Conservation (phyloP, 495 filamentous ascomycete genomes). For the Aspergillus hancockii region DNA sequence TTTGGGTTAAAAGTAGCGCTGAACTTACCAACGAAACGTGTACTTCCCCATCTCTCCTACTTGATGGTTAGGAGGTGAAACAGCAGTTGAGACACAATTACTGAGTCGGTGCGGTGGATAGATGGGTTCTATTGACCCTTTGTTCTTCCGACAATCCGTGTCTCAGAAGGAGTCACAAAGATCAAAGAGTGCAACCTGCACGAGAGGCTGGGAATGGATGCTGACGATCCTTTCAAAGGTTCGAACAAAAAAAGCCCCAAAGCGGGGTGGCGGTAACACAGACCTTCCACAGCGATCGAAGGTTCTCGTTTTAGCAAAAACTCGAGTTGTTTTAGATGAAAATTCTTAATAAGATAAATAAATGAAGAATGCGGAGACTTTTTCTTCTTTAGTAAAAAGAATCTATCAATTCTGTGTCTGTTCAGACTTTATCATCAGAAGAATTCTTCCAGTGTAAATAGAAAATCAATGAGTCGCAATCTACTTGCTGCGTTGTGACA, state of each 20-base stretch:
- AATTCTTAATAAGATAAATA: background rate
- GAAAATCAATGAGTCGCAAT: background rate
- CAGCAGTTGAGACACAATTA: background rate
- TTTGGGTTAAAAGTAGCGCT: slow-evolving; percentile 3
- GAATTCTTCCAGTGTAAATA: background rate
- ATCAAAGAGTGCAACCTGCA: background rate
- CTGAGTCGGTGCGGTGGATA: slow-evolving; percentile 1
- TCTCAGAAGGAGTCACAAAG: slow-evolving; percentile 4
- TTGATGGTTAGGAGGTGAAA: background rate
- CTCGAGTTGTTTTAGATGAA: background rate
- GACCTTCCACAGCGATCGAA: background rate
- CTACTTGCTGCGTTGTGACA: background rate
- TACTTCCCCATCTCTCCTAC: slow-evolving; percentile 38
- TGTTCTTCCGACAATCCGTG: background rate
- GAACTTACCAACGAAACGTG: slow-evolving; percentile 47
- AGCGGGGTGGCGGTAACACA: slow-evolving; percentile 22
- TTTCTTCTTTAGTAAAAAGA: too few relatives aligned
- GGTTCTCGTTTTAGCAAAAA: background rate
- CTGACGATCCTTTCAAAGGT: slow-evolving; percentile 1
- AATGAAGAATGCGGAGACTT: background rate
- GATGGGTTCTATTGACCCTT: background rate
- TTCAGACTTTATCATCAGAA: too few relatives aligned
- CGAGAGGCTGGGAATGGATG: slow-evolving; percentile 18
- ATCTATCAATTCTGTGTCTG: too few relatives aligned
- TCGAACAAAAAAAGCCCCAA: slow-evolving; percentile 4